Evolutionary conservation across 106 monocot genomes (phyloP).

Genomic region (Acanthochlamys bracteata): DNA sequence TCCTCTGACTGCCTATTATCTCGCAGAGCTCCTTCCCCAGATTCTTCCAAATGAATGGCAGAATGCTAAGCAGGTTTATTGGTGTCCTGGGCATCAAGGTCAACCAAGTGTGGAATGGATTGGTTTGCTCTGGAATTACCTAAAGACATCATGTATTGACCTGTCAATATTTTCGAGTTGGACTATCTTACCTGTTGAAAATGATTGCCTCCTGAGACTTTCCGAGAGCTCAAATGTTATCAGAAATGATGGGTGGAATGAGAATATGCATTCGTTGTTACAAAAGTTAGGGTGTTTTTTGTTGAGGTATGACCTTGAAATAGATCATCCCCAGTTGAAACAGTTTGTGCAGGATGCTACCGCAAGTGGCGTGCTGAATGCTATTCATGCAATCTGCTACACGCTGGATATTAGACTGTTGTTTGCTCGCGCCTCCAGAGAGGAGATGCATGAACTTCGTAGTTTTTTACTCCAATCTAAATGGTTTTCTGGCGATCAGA

Average conservation of each 20-base stretch:
- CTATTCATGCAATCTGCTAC: constrained; percentile 40
- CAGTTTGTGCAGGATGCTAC: constrained; percentile 79
- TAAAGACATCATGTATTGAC: constrained; percentile 64
- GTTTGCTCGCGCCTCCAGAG: constrained; percentile 59
- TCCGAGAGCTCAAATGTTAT: constrained; percentile 64
- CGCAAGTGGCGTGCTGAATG: constrained; percentile 74
- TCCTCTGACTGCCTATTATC: constrained; percentile 58
- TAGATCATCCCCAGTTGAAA: constrained; percentile 81
- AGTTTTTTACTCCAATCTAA: constrained; percentile 92
- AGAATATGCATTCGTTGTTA: constrained; percentile 73
- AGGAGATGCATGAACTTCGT: constrained; percentile 74
- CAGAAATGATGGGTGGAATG: constrained; percentile 88
- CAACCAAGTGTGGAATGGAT: constrained; percentile 93
- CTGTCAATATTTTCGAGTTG: constrained; percentile 66
- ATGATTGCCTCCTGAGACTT: constrained; percentile 59
- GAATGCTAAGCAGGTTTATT: constrained; percentile 54
- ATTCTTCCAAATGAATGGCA: constrained; percentile 89
- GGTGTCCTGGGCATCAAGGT: constrained; percentile 58
- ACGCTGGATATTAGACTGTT: constrained; percentile 28
- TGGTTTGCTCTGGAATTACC: constrained; percentile 72
- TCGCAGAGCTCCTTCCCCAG: constrained; percentile 77
- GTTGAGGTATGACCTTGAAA: constrained; percentile 50
- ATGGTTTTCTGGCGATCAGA: constrained; percentile 70
- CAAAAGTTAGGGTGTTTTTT: constrained; percentile 75
- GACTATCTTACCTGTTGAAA: constrained; percentile 83